Base-by-base conservation (phyloP, 352 stramenopile genomes). In the Globisporangium abappressorium region DNA sequence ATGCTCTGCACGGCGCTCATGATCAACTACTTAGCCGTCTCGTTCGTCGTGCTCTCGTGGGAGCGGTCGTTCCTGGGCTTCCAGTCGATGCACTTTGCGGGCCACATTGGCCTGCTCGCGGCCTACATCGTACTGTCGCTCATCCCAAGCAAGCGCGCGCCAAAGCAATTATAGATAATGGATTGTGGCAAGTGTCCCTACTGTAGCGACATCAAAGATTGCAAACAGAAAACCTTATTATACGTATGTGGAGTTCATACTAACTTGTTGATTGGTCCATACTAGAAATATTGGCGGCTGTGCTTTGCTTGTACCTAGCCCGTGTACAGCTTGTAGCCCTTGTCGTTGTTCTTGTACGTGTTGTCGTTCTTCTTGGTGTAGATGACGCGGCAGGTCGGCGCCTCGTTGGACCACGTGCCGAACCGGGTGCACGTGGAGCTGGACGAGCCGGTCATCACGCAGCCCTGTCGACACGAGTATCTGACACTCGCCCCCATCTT, bases 1-100 rank as follows among this genome's bases (percentile, higher is more conserved):
- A 76, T 83, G 69, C 61, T 91, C 43, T 75, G 68, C 58, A 93
- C 85, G 22, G 65, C 76, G 30, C 68, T 91, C 65, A 79, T 81
- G 47, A 89, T 92, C 46, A 83, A 93, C 70, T 93, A 92, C 66
- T 68, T 93, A 57, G 84, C 77, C 2, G 74, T 91, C 3, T 83
- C 84, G n/a, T 92, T 92, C 63, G 76, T 87, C 7, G 82, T 89
- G 60, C 71, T 92, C 28, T 89, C 82, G 61, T 91, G 79, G 82
- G 68, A 82, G 49, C 70, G 87, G 1, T 74, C 84, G 0, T 59
- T 90, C 15, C 56, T 71, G 4, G 79, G 77, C 15, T 91, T 87
- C 55, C 69, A 70, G 49, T 78, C 77, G n/a, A 81, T 90, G 78
- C 71, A 78, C 67, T 92, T 89, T 56, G 69, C 69, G 12, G 84